These are phyloP conservation scores for Stagonosporopsis chrysanthemi DNA, from an alignment of 2,329 filamentous ascomycete species.

Conservation along the genomic window DNA sequence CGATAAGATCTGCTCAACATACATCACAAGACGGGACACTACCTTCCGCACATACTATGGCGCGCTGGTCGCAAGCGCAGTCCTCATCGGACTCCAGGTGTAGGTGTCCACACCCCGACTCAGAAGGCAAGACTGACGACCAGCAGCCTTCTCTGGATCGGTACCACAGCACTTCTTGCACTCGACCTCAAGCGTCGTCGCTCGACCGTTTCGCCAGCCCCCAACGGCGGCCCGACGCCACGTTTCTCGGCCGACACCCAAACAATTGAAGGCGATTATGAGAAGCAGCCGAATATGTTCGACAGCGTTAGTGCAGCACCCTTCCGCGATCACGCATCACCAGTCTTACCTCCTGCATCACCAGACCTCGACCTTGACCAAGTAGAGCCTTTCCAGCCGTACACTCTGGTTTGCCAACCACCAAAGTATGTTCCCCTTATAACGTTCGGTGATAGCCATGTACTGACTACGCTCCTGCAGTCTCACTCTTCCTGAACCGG, in stretches of 20 bases:
- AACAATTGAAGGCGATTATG: conserved; percentile 4
- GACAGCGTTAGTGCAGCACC: conserved; percentile 17
- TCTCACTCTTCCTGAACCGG: conserved; percentile 2
- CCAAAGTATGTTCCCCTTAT: conserved; percentile 5
- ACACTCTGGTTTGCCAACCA: not conserved
- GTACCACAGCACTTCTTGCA: conserved; percentile 13
- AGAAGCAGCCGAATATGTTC: conserved; percentile 16
- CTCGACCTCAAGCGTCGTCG: conserved; percentile 16
- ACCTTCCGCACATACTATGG: conserved; percentile 32
- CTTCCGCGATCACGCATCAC: conserved; percentile 9
- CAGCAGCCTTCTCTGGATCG: conserved; percentile 16
- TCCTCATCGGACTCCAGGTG: conserved; percentile 39
- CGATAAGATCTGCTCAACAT: conserved; percentile 22
- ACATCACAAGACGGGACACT: conserved; percentile 22
- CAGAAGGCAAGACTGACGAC: not conserved
- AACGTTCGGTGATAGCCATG: not conserved
- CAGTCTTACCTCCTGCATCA: conserved; percentile 20
- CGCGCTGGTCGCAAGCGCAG: conserved; percentile 32
- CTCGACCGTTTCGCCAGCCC: conserved; percentile 6
- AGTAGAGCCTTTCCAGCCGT: conserved; percentile 6
- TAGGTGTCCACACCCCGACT: conserved; percentile 22
- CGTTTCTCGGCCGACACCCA: conserved; percentile 12
- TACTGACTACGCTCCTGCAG: conserved; percentile 2
- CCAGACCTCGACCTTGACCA: conserved; percentile 13
- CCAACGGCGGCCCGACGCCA: not conserved